Conservation (phyloP, 345 rosid genomes). For the Populus deltoides region DNA sequence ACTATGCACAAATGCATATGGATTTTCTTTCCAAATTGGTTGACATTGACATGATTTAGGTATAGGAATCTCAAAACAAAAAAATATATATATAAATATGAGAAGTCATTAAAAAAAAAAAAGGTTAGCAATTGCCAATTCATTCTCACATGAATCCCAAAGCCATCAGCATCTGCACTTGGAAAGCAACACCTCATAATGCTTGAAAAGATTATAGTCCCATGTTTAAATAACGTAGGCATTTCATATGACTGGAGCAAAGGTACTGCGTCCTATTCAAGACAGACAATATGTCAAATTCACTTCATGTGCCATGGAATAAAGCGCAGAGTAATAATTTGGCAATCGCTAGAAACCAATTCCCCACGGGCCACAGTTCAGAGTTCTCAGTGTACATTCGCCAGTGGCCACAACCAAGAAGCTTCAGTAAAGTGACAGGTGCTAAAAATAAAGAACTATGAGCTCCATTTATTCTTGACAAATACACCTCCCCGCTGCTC, state of each 20-base stretch:
- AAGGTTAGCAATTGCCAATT: background rate
- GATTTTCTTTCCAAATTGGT: background rate
- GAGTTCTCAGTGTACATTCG: background rate
- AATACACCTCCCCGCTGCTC: background rate
- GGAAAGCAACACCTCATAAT: background rate
- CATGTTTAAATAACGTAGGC: background rate
- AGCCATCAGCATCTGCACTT: background rate
- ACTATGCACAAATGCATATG: background rate
- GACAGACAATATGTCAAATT: background rate
- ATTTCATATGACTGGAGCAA: background rate
- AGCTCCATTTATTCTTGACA: background rate
- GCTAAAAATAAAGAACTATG: background rate
- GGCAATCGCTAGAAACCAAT: background rate
- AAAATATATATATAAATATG: background rate
- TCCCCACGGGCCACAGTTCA: background rate
- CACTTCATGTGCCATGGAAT: background rate
- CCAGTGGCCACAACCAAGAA: conserved; percentile 2
- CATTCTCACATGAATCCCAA: background rate
- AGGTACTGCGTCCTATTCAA: background rate
- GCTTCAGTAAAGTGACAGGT: background rate
- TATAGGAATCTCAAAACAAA: background rate
- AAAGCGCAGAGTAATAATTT: background rate
- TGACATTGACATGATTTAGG: background rate
- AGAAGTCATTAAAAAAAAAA: background rate
- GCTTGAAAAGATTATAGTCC: background rate